A percentile compares a stretch with the other conserved stretches of the same genome.
phyloP scores from a whole-genome alignment of 192 early-diverging fungal species.

The Umbelopsis sp. region DNA sequence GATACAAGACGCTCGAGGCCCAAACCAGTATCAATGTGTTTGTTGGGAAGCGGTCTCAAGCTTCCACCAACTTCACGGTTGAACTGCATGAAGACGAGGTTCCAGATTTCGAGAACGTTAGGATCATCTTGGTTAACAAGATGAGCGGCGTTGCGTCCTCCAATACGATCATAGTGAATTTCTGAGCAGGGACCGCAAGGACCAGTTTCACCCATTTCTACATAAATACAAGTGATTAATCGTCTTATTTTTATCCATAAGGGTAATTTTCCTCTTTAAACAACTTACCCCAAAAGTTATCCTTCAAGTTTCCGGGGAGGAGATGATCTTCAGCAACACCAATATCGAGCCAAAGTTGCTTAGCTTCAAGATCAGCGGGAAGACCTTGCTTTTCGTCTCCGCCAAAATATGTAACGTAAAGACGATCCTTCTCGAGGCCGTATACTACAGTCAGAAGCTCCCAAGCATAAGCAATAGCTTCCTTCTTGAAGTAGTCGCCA shows the following conservation, averaged over 20 bases:
- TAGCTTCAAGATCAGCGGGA: constrained; percentile 87
- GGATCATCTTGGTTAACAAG: constrained; percentile 98
- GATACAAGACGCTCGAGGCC: constrained; percentile 96
- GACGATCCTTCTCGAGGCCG: constrained; percentile 78
- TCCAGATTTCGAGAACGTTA: constrained; percentile 98
- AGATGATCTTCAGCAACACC: constrained; percentile 84
- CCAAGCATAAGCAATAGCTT: constrained; percentile 91
- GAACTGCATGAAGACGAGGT: constrained; percentile 99
- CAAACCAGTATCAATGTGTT: constrained; percentile 98
- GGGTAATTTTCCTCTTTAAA: background rate
- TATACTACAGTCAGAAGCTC: constrained; percentile 89
- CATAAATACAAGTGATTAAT: background rate
- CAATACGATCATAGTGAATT: constrained; percentile 98
- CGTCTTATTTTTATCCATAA: background rate
- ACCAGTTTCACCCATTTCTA: constrained; percentile 96
- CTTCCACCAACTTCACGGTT: constrained; percentile 92
- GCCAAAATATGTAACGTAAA: constrained; percentile 97
- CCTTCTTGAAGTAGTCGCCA: constrained; percentile 98
- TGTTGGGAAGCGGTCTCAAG: constrained; percentile 87
- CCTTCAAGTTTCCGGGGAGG: constrained; percentile 87
- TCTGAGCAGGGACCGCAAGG: constrained; percentile 98
- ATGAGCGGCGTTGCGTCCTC: constrained; percentile 83
- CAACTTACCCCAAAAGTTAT: constrained; percentile 95
- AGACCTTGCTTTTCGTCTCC: constrained; percentile 84
- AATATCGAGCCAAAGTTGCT: constrained; percentile 87